Evolutionary conservation across 1,284 basidiomycete species (phyloP).

Genomic region (Naganishia sp.): DNA sequence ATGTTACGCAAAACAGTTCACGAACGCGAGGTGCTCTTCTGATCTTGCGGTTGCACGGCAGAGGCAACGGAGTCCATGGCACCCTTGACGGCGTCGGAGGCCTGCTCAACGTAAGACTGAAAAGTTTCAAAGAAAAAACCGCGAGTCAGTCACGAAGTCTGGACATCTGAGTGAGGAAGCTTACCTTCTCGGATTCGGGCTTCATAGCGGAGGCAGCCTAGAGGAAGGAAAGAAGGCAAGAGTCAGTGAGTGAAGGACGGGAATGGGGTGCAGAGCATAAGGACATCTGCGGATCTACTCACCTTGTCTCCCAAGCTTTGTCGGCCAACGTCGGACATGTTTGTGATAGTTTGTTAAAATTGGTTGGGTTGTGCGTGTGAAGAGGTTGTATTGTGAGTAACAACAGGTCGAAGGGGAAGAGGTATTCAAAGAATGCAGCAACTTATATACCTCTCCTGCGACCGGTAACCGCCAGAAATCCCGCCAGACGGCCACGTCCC

Average conservation of each 20-base stretch:
- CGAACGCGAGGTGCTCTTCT: conserved; percentile 13
- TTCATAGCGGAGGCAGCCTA: conserved; percentile 19
- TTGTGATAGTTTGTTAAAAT: conserved; percentile 11
- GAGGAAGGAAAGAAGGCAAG: background rate
- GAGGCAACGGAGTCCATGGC: conserved; percentile 31
- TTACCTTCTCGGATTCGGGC: conserved; percentile 27
- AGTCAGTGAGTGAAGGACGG: too few species aligned
- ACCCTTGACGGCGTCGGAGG: conserved; percentile 31
- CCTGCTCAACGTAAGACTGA: conserved; percentile 19
- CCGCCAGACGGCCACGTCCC: background rate
- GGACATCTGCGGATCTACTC: background rate
- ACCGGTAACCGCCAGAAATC: background rate
- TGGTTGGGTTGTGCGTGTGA: background rate
- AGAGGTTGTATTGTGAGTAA: background rate
- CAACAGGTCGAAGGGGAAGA: background rate
- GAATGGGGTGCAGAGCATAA: too few species aligned
- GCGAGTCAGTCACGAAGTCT: background rate
- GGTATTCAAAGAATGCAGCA: background rate
- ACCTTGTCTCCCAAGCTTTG: conserved; percentile 41
- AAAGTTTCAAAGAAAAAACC: background rate
- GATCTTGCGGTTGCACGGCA: conserved; percentile 30
- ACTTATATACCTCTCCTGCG: conserved; percentile 9
- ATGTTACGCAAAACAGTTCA: too few species aligned
- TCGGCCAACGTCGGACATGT: conserved; percentile 40
- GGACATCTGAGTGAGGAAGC: background rate